phyloP scores from a whole-genome alignment of 441 rosid genomes.

The Manihot esculenta region DNA sequence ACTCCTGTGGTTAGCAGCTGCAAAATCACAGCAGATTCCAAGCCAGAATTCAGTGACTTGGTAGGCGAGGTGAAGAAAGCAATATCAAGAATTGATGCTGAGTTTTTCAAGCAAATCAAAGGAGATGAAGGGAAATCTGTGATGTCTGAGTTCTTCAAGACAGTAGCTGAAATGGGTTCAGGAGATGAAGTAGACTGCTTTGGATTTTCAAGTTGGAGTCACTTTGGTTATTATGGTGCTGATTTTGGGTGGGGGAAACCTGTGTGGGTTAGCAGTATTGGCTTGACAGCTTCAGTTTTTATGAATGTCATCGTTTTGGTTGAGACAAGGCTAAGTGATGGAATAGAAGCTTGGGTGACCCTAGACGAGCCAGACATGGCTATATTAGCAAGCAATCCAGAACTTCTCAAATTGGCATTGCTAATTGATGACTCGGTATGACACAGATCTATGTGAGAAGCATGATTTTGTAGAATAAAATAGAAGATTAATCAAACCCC shows the following conservation, averaged over 20 bases:
- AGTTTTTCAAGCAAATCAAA: constrained; percentile 29
- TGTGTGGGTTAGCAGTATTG: constrained; percentile 36
- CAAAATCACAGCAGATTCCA: constrained; percentile 17
- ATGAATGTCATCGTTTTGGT: constrained; percentile 37
- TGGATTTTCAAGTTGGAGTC: constrained; percentile 42
- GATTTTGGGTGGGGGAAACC: constrained; percentile 47
- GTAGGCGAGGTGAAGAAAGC: constrained; percentile 32
- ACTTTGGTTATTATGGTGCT: constrained; percentile 27
- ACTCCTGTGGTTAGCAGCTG: constrained; percentile 39
- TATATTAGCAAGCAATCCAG: constrained; percentile 16
- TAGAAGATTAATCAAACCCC: no score
- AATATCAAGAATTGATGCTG: constrained; percentile 34
- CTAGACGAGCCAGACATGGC: constrained; percentile 26
- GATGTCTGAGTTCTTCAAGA: constrained; percentile 26
- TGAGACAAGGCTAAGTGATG: constrained; percentile 25
- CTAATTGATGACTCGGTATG: background rate
- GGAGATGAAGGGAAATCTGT: constrained; percentile 20
- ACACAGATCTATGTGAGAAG: no score
- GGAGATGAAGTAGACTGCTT: constrained; percentile 28
- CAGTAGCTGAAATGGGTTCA: constrained; percentile 11
- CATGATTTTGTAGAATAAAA: no score
- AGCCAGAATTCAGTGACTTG: constrained; percentile 25
- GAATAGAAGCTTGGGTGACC: constrained; percentile 34
- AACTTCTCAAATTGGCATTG: constrained; percentile 26
- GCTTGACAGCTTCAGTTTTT: constrained; percentile 16